Evolutionary conservation across 2,329 filamentous ascomycete species (phyloP), one percentile per base, ranked within the genome.

Genomic region (Ophiostoma himal-ulmi): DNA sequence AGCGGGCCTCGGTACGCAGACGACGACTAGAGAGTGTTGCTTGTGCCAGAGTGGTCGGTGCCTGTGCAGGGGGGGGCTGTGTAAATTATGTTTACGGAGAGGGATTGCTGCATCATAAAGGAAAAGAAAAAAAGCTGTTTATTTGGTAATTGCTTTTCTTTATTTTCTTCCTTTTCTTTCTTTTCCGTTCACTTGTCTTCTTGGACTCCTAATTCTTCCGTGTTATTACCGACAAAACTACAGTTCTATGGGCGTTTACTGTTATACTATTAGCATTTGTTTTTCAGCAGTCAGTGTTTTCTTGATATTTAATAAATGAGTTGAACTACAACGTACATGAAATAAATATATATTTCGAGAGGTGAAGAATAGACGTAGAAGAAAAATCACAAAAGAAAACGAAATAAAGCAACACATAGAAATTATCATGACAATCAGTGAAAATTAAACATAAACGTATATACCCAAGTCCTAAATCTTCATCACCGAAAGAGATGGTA

Each of bases 1-100:
- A 86, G 85, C 68, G 85, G 84, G 17, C 85, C 84, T 57, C 78
- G 82, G 72, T 86, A 86, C 75, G 82, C 82, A 17, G 84, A 86
- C 73, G 84, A 86, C 73, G 84, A 86, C 71, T 81, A 71, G 69
- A 70, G 37, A 30, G 65, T 22, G 65, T 65, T 65, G 34, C 36
- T 39, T 10, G 20, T 20, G 20, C 36, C 34, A 14, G 62, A 65
- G 62, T 39, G 62, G 62, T 22, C 65, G 14, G 65, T 30, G 37
- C 65, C 37, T 67, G 37, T 14, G 36, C 39, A 22, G n/a, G 37
- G 64, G 7, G 37, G 17, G n/a, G 20, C 13, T 41, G 36, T n/a
- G 62, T n/a, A 66, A 66, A 34, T 5, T 64, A 48, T 44, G 17
- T 52, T 26, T 20, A 20, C 3, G 17, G 26, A 5, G 22, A 22